Base-by-base conservation (phyloP, 208 protist genomes). In the Trypanosoma avium region DNA sequence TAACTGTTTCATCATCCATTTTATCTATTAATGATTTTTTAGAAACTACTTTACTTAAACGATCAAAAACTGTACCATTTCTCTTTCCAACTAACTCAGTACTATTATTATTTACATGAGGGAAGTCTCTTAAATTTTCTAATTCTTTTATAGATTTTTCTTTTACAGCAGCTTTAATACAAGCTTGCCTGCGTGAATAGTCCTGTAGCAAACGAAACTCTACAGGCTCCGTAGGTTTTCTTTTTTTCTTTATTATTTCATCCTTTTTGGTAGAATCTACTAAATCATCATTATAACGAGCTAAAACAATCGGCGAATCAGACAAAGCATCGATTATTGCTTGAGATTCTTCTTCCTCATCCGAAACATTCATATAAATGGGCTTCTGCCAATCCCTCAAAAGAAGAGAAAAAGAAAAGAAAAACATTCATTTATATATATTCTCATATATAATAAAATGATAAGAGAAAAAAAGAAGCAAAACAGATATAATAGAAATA, bases 371-470 rank as follows among this genome's bases (percentile, higher is more conserved):
- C 52, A 21, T 57, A 19, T n/a, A 57, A 42, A n/a, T 42, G 2
- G n/a, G 2, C 40, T 36, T 46, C 5, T 3, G 24, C 8, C 42
- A 35, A 24, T 40, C 26, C 2, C 21, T 49, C 21, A 15, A 13
- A 22, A 61, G 1, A 12, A 35, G 19, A 53, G 54, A 27, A 61
- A 57, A 61, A 70, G 67, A 81, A 70, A 10, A 27, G n/a, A 30
- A 35, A 46, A 55, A 40, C 38, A 52, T 26, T 22, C 13, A 40
- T 22, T 15, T 7, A 54, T n/a, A 66, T n/a, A n/a, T n/a, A n/a
- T n/a, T n/a, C n/a, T n/a, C n/a, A n/a, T n/a, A n/a, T n/a, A 59
- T 22, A 7, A 9, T 24, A 4, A 33, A 29, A 56, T 6, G 2
- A 56, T 1, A 26, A 65, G 19, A 72, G 26, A 32, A 59, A 49